These are phyloP conservation scores for Sclerotinia trifoliorum DNA, from an alignment of 2,329 filamentous ascomycete genomes.

Conservation along the genomic window DNA sequence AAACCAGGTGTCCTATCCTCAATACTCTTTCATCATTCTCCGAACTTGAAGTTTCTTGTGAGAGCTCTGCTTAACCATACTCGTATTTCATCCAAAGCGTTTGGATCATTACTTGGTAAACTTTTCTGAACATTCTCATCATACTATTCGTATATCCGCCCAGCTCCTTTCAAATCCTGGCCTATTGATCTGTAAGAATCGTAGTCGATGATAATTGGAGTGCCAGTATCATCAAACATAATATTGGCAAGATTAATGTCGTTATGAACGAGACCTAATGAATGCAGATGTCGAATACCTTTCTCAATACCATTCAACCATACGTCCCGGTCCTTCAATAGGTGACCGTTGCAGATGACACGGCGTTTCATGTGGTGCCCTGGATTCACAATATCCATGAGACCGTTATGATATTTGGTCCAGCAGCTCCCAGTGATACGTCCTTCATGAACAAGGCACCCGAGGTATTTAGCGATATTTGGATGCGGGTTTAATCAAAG, in stretches of 20 bases:
- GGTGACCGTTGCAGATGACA: constrained; percentile 24
- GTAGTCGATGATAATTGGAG: constrained; percentile 39
- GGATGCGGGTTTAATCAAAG: constrained; percentile 26
- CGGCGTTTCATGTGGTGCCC: constrained; percentile 27
- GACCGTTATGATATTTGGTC: constrained; percentile 32
- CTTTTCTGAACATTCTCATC: background rate
- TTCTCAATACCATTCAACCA: constrained; percentile 29
- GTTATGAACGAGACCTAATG: constrained; percentile 37
- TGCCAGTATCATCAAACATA: constrained; percentile 36
- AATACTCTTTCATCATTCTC: no score
- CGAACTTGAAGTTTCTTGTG: no score
- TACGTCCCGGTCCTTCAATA: constrained; percentile 26
- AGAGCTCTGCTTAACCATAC: no score
- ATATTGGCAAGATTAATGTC: constrained; percentile 40
- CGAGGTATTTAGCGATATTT: constrained; percentile 37
- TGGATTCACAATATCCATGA: constrained; percentile 34
- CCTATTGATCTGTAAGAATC: constrained; percentile 32
- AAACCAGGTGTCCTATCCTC: no score
- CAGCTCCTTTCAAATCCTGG: background rate
- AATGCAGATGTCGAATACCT: constrained; percentile 39
- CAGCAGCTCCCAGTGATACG: constrained; percentile 38
- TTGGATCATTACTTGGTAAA: background rate
- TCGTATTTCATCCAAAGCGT: background rate
- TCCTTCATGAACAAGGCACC: constrained; percentile 29
- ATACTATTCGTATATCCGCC: background rate